These are phyloP conservation scores for Suhomyces ambrosiae DNA, from an alignment of 1,139 yeast species.

Conservation along the genomic window DNA sequence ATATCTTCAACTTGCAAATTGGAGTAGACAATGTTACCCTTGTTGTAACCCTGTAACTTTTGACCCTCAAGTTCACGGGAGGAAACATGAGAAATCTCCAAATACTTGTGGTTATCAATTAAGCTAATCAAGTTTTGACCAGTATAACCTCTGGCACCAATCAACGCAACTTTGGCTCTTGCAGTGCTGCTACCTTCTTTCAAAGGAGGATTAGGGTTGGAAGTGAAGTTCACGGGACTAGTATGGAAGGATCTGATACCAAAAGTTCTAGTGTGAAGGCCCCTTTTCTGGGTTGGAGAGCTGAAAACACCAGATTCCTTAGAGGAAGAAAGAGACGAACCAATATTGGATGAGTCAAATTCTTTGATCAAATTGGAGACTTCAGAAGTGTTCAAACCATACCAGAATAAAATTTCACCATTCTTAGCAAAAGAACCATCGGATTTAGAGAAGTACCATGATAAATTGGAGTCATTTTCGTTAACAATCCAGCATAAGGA, in stretches of 20 bases:
- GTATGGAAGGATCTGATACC: conserved; percentile 32
- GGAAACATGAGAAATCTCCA: conserved; percentile 89
- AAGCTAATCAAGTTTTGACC: conserved; percentile 90
- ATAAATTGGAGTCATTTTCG: conserved; percentile 86
- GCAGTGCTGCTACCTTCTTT: conserved; percentile 61
- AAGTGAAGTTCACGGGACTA: conserved; percentile 20
- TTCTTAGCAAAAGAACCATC: conserved; percentile 92
- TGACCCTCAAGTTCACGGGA: conserved; percentile 93
- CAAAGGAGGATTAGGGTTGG: conserved; percentile 76
- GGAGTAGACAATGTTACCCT: conserved; percentile 75
- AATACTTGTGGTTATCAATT: conserved; percentile 82
- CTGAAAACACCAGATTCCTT: conserved; percentile 46
- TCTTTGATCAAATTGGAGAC: conserved; percentile 66
- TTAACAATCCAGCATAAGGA: conserved; percentile 85
- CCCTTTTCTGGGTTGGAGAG: conserved; percentile 43
- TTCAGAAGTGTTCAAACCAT: conserved; percentile 72
- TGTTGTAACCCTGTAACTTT: conserved; percentile 83
- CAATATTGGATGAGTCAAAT: conserved; percentile 51
- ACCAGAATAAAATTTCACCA: conserved; percentile 93
- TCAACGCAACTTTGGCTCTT: conserved; percentile 79
- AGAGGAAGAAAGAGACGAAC: conserved; percentile 41
- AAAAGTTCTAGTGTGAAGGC: conserved; percentile 30
- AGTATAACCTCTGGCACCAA: conserved; percentile 98
- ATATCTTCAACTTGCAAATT: conserved; percentile 89
- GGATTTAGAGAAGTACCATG: conserved; percentile 91